A percentile compares a stretch with the other conserved stretches of the same genome.
Conservation (phyloP, 805 yeast genomes). For the Priceomyces carsonii region DNA sequence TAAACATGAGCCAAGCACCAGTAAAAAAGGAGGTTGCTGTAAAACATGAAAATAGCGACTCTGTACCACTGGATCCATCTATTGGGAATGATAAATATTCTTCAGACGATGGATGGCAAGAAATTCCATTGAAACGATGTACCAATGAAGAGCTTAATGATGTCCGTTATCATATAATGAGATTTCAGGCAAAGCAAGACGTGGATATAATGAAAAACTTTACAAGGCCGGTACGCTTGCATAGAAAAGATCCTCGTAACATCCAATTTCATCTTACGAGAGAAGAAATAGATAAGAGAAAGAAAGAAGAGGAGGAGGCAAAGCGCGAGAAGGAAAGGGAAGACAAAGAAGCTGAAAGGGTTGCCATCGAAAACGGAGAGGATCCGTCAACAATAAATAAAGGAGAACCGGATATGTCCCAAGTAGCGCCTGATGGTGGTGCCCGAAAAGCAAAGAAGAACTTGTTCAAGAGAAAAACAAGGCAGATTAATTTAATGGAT, state of each 20-base stretch:
- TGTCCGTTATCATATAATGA: constrained; percentile 75
- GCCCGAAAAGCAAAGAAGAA: constrained; percentile 66
- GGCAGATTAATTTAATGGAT: constrained; percentile 78
- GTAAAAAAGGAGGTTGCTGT: constrained; percentile 28
- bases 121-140: constrained; percentile 70
- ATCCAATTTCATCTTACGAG: constrained; percentile 82
- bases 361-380: constrained; percentile 14
- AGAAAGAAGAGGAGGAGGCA: constrained; percentile 34
- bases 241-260: constrained; percentile 91
- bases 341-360: constrained; percentile 19
- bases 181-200: constrained; percentile 70
- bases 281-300: constrained; percentile 65
- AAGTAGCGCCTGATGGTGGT: constrained; percentile 91
- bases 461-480: constrained; percentile 72
- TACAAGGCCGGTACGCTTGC: constrained; percentile 81
- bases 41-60: constrained; percentile 20
- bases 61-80: constrained; percentile 2
- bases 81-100: constrained; percentile 5
- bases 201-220: constrained; percentile 75
- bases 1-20: constrained; percentile 27
- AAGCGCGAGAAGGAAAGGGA: constrained; percentile 22
- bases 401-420: constrained; percentile 51
- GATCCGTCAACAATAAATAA: constrained; percentile 21
- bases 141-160: constrained; percentile 69
- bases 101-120: constrained; percentile 41